These are phyloP conservation scores for Aureobasidium musti DNA, from an alignment of 2,329 filamentous ascomycete species.

Conservation along the genomic window DNA sequence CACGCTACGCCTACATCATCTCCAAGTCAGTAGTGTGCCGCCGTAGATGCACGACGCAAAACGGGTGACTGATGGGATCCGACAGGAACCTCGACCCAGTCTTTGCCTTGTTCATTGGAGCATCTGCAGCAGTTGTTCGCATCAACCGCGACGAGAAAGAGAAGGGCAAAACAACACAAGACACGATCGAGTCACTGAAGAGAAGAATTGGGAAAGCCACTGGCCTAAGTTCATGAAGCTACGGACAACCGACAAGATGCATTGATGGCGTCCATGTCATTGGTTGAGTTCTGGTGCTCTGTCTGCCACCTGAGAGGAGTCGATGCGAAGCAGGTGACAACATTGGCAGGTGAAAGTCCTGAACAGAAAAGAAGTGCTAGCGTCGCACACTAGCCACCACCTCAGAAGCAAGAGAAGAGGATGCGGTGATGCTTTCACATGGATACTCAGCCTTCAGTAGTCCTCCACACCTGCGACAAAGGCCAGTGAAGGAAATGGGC, in stretches of 20 bases:
- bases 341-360: not conserved
- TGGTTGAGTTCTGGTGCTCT: not conserved
- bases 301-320: not conserved
- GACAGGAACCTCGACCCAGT: conserved; percentile 51
- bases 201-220: conserved; percentile 42
- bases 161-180: conserved; percentile 44
- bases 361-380: not conserved
- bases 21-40: conserved; percentile 44
- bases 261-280: no score
- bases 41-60: not conserved
- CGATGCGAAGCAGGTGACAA: not conserved
- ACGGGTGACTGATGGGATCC: conserved; percentile 11
- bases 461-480: not conserved
- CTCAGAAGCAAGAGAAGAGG: not conserved
- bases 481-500: not conserved
- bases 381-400: not conserved
- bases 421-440: not conserved
- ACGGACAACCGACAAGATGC: not conserved
- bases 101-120: conserved; percentile 53
- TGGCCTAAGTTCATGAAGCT: conserved; percentile 25
- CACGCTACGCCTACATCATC: conserved; percentile 46
- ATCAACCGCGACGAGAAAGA: conserved; percentile 53
- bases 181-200: conserved; percentile 47
- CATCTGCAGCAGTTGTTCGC: conserved; percentile 46
- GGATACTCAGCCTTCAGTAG: not conserved